phyloP scores from a whole-genome alignment of 2,329 filamentous ascomycete genomes.

The Chaetoscypha palmicola region DNA sequence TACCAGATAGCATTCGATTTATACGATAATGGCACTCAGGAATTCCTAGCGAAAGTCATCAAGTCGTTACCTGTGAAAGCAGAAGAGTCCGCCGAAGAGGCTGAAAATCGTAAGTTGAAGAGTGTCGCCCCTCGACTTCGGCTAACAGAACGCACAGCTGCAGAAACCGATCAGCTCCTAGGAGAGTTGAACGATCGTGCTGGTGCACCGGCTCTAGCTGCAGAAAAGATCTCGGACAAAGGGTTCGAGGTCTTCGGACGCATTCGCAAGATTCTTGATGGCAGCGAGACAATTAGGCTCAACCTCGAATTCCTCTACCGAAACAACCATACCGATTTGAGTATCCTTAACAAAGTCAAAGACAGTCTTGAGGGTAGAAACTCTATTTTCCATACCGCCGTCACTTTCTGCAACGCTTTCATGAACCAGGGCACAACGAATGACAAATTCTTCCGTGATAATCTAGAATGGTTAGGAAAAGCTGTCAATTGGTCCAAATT shows the following conservation, averaged over 20 bases:
- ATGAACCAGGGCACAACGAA: constrained; percentile 99
- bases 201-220: constrained; percentile 22
- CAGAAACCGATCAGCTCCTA: constrained; percentile 47
- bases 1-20: constrained; percentile 98
- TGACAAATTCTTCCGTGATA: constrained; percentile 97
- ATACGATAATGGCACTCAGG: constrained; percentile 97
- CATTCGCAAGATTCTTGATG: constrained; percentile 66
- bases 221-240: constrained; percentile 38
- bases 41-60: constrained; percentile 87
- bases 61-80: constrained; percentile 61
- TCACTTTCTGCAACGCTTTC: constrained; percentile 96
- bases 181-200: constrained; percentile 42
- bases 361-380: constrained; percentile 94
- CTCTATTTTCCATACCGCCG: constrained; percentile 96
- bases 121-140: no score
- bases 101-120: constrained; percentile 34
- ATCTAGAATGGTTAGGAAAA: constrained; percentile 95
- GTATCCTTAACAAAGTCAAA: constrained; percentile 90
- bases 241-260: constrained; percentile 53
- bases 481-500: constrained; percentile 99
- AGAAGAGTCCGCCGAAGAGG: constrained; percentile 36
- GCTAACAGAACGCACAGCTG: constrained; percentile 20
- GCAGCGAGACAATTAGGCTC: constrained; percentile 87
- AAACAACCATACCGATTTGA: constrained; percentile 87
- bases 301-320: constrained; percentile 96